Base-by-base conservation (phyloP, 495 filamentous ascomycete species). In the Penicillium ucsense region DNA sequence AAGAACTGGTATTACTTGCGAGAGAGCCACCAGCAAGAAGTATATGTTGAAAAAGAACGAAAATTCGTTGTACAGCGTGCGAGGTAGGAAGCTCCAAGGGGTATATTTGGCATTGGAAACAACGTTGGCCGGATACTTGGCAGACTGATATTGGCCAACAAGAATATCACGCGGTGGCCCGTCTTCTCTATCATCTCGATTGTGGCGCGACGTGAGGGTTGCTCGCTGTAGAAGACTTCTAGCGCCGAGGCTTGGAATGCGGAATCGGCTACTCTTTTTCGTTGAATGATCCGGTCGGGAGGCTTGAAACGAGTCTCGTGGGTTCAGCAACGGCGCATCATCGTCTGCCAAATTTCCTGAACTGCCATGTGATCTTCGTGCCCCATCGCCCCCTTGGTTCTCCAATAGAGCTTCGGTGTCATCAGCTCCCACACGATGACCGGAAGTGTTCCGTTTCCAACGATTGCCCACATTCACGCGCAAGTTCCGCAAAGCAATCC, bases 41-140 rank as follows among this genome's bases (percentile, higher is more conserved):
- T 99, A 99, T 59, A 96, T 83, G 73, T 99, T 99, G 76, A 97
- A 95, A 68, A 99, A 99, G 70, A 97, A 97, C 39, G 89, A 95
- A 60, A 99, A 99, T 56, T 99, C 94, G 70, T 97, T 95, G 63
- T 94, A 99, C 8, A 97, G 72, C 0, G 94, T 97, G 28, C 88
- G 75, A 4, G 94, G 94, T 3, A 99, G 76, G 66, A 99, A 99
- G 49, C 83, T 92, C 75, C 88, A 87, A 1, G 88, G 80, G n/a
- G 91, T 95, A 60, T 96, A 99, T 78, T 96, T 96, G 37, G 94
- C 90, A 68, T 99, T 96, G 12, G 89, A 95, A 37, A 99, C 78
- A 31, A 85, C 77, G 61, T 99, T 99, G 28, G 72, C 64, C 0
- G 75, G 74, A 55, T 75, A 72, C 65, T 70, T 73, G 41, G 55